phyloP scores from a whole-genome alignment of 129 eudicot genomes.

The Erigeron canadensis region DNA sequence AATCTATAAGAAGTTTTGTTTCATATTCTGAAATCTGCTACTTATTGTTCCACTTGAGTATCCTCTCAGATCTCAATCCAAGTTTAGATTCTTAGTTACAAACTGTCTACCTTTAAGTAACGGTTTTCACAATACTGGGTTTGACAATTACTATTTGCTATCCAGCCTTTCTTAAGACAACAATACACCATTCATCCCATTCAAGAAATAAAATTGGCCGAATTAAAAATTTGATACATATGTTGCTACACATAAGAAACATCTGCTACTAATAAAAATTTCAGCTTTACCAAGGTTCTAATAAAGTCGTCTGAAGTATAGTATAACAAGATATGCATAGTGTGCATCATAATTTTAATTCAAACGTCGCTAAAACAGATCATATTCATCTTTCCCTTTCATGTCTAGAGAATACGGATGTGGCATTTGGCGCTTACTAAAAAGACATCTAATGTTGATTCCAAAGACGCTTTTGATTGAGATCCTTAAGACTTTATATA shows the following conservation, averaged over 20 bases:
- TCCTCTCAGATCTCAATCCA: no score
- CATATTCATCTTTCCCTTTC: constrained; percentile 26
- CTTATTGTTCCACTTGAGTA: no score
- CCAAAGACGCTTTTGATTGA: constrained; percentile 18
- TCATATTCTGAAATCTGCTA: no score
- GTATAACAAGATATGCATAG: constrained; percentile 18
- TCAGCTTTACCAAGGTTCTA: constrained; percentile 21
- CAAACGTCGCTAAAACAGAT: constrained; percentile 8
- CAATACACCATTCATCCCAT: no score
- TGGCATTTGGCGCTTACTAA: constrained; percentile 31
- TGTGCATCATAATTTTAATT: constrained; percentile 21
- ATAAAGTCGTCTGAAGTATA: constrained; percentile 9
- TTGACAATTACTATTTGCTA: no score
- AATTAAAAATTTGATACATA: constrained; percentile 8
- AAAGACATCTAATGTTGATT: constrained; percentile 25
- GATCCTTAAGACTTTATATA: constrained; percentile 23
- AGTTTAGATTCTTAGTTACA: no score
- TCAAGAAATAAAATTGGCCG: neutral
- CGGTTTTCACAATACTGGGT: no score
- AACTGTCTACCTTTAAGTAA: no score
- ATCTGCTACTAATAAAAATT: constrained; percentile 15
- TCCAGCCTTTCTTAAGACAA: no score
- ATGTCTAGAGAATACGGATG: constrained; percentile 4
- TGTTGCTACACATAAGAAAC: constrained; percentile 20
- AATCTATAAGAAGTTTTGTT: no score